Percentiles rank a stretch among this genome's conserved stretches.
Evolutionary conservation across 768 basidiomycete genomes (phyloP).

Genomic region (Suillus ampliporus): DNA sequence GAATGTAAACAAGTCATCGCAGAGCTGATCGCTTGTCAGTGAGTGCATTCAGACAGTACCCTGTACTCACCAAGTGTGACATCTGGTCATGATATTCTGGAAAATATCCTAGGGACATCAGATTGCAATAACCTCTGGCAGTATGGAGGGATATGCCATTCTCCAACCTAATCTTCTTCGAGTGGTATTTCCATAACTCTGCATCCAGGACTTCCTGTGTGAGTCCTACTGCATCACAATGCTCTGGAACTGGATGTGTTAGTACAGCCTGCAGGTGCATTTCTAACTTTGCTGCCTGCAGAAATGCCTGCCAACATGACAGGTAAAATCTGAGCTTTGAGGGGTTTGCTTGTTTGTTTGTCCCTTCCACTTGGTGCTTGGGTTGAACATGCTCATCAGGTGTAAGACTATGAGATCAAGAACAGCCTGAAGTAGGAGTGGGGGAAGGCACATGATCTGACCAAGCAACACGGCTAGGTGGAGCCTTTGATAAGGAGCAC

Average conservation of each 20-base stretch:
- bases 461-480: neutral
- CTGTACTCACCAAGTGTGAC: neutral
- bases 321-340: neutral
- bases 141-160: neutral
- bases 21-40: neutral
- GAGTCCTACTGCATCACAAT: neutral
- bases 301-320: neutral
- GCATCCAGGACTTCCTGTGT: neutral
- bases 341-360: neutral
- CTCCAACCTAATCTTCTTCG: neutral
- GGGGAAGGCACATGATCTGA: neutral
- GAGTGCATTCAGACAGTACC: neutral
- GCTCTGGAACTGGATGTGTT: neutral
- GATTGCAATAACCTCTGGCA: neutral
- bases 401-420: neutral
- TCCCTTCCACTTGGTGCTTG: neutral
- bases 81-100: neutral
- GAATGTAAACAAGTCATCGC: neutral
- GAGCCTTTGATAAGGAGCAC: neutral
- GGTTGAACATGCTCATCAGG: neutral
- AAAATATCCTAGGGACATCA: neutral
- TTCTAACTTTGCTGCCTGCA: neutral
- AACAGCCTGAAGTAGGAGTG: neutral
- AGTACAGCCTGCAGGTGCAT: neutral
- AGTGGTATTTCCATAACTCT: constrained; percentile 1